Evolutionary conservation across 1,284 basidiomycete genomes (phyloP), one percentile per base, ranked within the genome.

Genomic region (Pyrrhoderma noxium): DNA sequence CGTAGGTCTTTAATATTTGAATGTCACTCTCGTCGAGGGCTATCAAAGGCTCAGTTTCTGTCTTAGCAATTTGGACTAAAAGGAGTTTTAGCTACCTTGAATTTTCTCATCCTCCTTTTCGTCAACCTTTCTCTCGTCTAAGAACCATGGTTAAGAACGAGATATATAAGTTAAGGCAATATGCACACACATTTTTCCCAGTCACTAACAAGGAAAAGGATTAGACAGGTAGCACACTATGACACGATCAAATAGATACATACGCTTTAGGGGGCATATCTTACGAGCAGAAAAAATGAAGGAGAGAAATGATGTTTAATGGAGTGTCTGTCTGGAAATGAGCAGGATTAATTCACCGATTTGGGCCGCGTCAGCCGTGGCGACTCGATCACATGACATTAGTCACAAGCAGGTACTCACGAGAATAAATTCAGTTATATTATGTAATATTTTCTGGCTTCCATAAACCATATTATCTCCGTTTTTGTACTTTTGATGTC

Each of bases 11-110:
- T 59, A 99, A 80, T 56, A 99, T 95, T 69, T 99, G 95, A 53
- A 99, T 99, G 66, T 99, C 96, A 56, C 91, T 94, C 64, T 98
- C 96, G 65, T 98, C 96, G 57, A 99, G 83, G 47, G 89, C 95
- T 87, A 63, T 31, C 5, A 42, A 37, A 22, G 13, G 7, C 3
- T 21, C 21, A 41, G 31, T 14, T n/a, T n/a, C n/a, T n/a, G n/a
- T n/a, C n/a, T n/a, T n/a, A n/a, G n/a, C n/a, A n/a, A n/a, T n/a
- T n/a, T n/a, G n/a, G n/a, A n/a, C n/a, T n/a, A n/a, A n/a, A n/a
- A n/a, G n/a, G n/a, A n/a, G n/a, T n/a, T n/a, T n/a, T n/a, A 19
- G 39, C 55, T 60, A 86, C 91, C 85, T 61, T 91, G 83, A 63
- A 94, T 93, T 76, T 95, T 94, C 70, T 93, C 91, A 64, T 95